These are phyloP conservation scores for Durusdinium trenchii DNA, from an alignment of 73 alveolate species.

Conservation along the genomic window DNA sequence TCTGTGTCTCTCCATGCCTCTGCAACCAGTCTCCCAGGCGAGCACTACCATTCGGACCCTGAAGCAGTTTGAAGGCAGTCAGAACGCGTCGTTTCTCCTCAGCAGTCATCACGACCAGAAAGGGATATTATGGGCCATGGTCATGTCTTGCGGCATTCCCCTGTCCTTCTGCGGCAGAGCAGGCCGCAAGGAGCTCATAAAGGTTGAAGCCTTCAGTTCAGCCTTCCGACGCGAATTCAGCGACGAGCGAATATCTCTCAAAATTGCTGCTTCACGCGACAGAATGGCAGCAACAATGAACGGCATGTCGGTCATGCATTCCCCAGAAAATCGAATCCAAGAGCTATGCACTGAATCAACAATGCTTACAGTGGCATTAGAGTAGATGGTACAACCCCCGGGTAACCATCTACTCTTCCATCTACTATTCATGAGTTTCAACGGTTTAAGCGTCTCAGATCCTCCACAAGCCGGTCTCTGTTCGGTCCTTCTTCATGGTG, in stretches of 20 bases:
- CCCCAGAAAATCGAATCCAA: too few relatives aligned
- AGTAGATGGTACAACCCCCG: too few relatives aligned
- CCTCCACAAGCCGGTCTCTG: too few relatives aligned
- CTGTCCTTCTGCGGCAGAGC: conserved; percentile 75
- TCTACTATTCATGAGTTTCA: too few relatives aligned
- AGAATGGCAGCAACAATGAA: too few relatives aligned
- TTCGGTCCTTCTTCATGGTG: conserved; percentile 78
- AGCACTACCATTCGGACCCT: conserved; percentile 78
- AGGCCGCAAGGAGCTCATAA: conserved; percentile 68
- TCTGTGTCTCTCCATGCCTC: conserved; percentile 5
- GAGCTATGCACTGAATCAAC: too few relatives aligned
- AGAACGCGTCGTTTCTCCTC: conserved; percentile 88
- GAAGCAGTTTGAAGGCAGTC: conserved; percentile 72
- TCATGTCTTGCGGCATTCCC: not conserved
- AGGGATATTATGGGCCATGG: not conserved
- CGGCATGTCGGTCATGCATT: too few relatives aligned
- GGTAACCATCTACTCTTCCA: too few relatives aligned
- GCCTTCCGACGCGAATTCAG: too few relatives aligned
- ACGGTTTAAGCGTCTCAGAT: too few relatives aligned
- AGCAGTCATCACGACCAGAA: not conserved
- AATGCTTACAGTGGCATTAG: too few relatives aligned
- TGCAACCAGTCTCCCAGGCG: conserved; percentile 91
- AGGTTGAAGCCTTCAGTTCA: conserved; percentile 79
- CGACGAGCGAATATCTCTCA: not conserved
- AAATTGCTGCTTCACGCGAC: not conserved